Conservation (phyloP, 2,329 filamentous ascomycete genomes). For the Fusarium decemcellulare region DNA sequence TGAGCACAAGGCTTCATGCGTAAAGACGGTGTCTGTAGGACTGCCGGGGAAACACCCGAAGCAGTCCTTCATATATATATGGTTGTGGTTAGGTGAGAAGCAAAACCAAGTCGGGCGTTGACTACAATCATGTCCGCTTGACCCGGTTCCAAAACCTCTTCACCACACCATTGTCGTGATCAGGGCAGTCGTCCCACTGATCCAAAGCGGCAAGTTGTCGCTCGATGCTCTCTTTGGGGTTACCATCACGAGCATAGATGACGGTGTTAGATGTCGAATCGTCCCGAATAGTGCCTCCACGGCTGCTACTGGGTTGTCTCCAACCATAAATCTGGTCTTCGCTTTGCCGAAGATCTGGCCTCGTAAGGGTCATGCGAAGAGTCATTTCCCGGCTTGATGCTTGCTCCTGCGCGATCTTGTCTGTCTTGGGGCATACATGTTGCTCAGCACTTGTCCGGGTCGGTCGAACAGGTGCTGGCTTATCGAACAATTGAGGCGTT, state of each 20-base stretch:
- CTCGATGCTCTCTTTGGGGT: slow-evolving; percentile 68
- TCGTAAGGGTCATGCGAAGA: slow-evolving; percentile 92
- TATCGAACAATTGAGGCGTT: slow-evolving; percentile 66
- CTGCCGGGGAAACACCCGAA: background rate
- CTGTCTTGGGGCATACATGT: slow-evolving; percentile 49
- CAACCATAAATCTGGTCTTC: slow-evolving; percentile 82
- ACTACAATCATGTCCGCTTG: slow-evolving; percentile 55
- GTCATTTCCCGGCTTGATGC: slow-evolving; percentile 88
- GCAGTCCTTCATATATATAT: background rate
- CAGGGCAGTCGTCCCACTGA: slow-evolving; percentile 55
- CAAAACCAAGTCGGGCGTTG: background rate
- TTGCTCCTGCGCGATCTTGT: slow-evolving; percentile 64
- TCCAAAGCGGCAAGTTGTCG: slow-evolving; percentile 68
- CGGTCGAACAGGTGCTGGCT: slow-evolving; percentile 49
- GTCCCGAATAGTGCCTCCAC: slow-evolving; percentile 59
- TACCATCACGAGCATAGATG: slow-evolving; percentile 50
- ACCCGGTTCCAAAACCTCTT: slow-evolving; percentile 77
- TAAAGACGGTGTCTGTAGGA: background rate
- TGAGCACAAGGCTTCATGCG: background rate
- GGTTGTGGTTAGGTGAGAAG: background rate
- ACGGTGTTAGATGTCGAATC: slow-evolving; percentile 46
- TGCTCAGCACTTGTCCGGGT: slow-evolving; percentile 47
- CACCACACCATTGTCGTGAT: slow-evolving; percentile 66
- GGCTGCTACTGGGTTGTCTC: slow-evolving; percentile 61
- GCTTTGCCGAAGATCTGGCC: slow-evolving; percentile 85